phyloP scores from a whole-genome alignment of 2,329 filamentous ascomycete genomes.

The Parascedosporium putredinis region DNA sequence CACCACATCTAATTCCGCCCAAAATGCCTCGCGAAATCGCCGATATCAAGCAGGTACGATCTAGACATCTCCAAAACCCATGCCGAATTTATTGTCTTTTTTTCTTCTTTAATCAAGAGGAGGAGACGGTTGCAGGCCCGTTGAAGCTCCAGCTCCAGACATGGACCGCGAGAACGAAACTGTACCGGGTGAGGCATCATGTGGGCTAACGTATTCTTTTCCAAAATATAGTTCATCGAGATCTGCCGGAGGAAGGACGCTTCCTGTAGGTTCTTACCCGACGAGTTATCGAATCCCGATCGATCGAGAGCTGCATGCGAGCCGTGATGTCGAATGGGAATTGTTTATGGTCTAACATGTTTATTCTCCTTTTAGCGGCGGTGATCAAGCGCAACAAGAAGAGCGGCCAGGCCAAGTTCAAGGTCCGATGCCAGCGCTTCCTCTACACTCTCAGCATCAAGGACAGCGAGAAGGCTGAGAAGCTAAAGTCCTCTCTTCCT shows the following conservation, averaged over 20 bases:
- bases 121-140: too few relatives aligned
- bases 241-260: conserved; percentile 99
- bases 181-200: not conserved
- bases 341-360: conserved; percentile 19
- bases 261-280: conserved; percentile 62
- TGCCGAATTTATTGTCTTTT: conserved; percentile 4
- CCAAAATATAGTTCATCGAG: conserved; percentile 78
- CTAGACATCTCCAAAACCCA: conserved; percentile 6
- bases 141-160: too few relatives aligned
- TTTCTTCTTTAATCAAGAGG: too few relatives aligned
- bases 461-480: conserved; percentile 99
- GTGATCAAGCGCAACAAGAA: conserved; percentile 95
- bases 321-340: conserved; percentile 8
- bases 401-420: conserved; percentile 96
- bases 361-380: conserved; percentile 47
- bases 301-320: not conserved
- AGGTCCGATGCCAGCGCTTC: conserved; percentile 95
- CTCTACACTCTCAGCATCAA: conserved; percentile 98
- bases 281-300: not conserved
- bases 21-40: conserved; percentile 97
- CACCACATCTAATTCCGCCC: conserved; percentile 33
- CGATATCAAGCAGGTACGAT: conserved; percentile 79
- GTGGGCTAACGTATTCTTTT: conserved; percentile 19
- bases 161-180: too few relatives aligned
- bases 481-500: conserved; percentile 98